A percentile compares a stretch with the other conserved stretches of the same genome.
Evolutionary conservation across 176 grass and related monocot species (phyloP).

Genomic region (Aegilops speltoides): DNA sequence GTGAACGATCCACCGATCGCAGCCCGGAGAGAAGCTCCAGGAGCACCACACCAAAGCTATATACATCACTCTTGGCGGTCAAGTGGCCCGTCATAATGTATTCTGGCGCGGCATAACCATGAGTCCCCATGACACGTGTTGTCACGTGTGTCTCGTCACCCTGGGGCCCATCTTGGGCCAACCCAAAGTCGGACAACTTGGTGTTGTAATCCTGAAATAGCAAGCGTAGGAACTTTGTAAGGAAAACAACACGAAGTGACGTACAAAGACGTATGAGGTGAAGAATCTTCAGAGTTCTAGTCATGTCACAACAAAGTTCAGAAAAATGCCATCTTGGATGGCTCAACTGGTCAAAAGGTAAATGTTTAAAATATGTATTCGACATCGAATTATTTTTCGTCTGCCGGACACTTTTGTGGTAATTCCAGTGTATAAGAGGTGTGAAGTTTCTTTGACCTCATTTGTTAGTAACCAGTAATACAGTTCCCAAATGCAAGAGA

Average conservation of each 20-base stretch:
- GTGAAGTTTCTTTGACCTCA: neutral
- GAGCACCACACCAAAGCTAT: conserved; percentile 74
- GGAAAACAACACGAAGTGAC: neutral
- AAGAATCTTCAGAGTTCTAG: conserved; percentile 2
- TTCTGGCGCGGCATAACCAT: conserved; percentile 77
- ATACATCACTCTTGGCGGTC: conserved; percentile 76
- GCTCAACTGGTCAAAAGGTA: conserved; percentile 17
- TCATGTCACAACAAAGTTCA: neutral
- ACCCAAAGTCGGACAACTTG: conserved; percentile 89
- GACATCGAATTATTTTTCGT: neutral
- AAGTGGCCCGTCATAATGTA: conserved; percentile 87
- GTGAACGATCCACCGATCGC: conserved; percentile 42
- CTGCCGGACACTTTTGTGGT: neutral
- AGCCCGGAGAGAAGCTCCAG: conserved; percentile 63
- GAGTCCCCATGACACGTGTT: conserved; percentile 86
- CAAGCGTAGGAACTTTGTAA: neutral
- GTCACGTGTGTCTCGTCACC: conserved; percentile 78
- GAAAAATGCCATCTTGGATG: neutral
- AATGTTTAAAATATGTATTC: neutral
- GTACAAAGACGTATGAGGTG: no score
- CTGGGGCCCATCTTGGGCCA: conserved; percentile 80
- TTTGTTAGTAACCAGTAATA: no score
- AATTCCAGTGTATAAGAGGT: neutral
- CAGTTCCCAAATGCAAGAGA: neutral
- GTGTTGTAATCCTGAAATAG: conserved; percentile 66